Percentiles rank a stretch among this genome's conserved stretches.
Evolutionary conservation across 768 basidiomycete species (phyloP).

Genomic region (Lyophyllum atratum): DNA sequence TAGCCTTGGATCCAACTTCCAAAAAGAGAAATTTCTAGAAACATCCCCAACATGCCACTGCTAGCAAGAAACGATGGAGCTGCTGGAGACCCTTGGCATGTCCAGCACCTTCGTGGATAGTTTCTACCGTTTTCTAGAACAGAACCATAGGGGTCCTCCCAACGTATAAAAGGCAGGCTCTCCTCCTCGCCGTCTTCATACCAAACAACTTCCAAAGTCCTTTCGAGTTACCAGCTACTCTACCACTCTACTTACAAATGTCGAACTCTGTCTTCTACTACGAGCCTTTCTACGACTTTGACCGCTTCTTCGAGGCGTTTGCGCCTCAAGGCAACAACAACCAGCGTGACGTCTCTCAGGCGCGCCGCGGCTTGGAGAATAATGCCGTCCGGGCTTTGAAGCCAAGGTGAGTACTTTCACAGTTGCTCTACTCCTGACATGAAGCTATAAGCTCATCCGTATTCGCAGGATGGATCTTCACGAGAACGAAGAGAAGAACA

Average conservation of each 20-base stretch:
- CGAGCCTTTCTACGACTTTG: constrained; percentile 45
- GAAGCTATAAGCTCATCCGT: neutral
- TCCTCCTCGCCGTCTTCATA: neutral
- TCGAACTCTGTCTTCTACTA: constrained; percentile 41
- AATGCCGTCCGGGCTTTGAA: neutral
- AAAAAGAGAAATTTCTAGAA: no score
- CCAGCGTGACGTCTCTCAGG: neutral
- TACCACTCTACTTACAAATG: neutral
- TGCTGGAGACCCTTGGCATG: no score
- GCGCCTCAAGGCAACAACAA: constrained; percentile 11
- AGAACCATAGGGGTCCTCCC: neutral
- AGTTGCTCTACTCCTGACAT: neutral
- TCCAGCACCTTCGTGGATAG: no score
- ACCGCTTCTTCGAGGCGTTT: constrained; percentile 45
- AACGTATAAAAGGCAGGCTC: neutral
- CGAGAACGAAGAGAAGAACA: constrained; percentile 40
- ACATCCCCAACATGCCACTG: no score
- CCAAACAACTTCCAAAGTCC: neutral
- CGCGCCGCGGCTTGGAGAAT: constrained; percentile 4
- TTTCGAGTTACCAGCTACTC: neutral
- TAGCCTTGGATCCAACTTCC: no score
- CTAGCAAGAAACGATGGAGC: neutral
- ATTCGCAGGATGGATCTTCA: constrained; percentile 47
- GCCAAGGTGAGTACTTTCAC: neutral
- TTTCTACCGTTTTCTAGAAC: neutral